Percentiles rank a stretch among this genome's conserved stretches.
These are phyloP conservation scores for Psilocybe cubensis DNA, from an alignment of 768 basidiomycete species.

Conservation along the genomic window DNA sequence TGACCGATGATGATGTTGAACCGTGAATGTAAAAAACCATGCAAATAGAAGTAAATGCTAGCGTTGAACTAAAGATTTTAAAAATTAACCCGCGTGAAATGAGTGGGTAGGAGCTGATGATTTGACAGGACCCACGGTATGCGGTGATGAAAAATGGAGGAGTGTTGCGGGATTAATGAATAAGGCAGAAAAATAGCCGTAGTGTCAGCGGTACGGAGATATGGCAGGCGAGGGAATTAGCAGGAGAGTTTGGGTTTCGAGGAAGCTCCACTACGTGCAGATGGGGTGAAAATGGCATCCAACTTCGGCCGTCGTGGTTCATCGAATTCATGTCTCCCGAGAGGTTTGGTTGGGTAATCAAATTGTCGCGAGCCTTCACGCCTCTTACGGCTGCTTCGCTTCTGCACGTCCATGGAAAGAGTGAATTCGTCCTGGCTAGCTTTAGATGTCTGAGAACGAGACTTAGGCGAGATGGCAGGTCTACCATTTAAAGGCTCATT, in stretches of 20 bases:
- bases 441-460: neutral
- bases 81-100: neutral
- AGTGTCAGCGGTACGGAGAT: neutral
- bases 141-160: neutral
- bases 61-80: conserved; percentile 4
- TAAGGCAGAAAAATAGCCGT: neutral
- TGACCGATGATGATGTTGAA: conserved; percentile 3
- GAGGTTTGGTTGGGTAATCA: conserved; percentile 10
- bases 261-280: neutral
- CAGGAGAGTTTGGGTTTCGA: neutral
- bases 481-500: neutral
- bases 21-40: neutral
- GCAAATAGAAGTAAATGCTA: conserved; percentile 2
- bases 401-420: conserved; percentile 46
- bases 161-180: neutral
- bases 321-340: conserved; percentile 11
- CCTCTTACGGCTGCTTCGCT: neutral
- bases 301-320: conserved; percentile 9
- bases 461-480: neutral
- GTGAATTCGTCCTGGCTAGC: conserved; percentile 42
- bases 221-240: neutral
- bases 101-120: neutral
- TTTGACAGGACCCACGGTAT: neutral
- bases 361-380: neutral
- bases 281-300: conserved; percentile 3